Evolutionary conservation across 169 alveolate genomes (phyloP).

Genomic region (Theileria sp.): DNA sequence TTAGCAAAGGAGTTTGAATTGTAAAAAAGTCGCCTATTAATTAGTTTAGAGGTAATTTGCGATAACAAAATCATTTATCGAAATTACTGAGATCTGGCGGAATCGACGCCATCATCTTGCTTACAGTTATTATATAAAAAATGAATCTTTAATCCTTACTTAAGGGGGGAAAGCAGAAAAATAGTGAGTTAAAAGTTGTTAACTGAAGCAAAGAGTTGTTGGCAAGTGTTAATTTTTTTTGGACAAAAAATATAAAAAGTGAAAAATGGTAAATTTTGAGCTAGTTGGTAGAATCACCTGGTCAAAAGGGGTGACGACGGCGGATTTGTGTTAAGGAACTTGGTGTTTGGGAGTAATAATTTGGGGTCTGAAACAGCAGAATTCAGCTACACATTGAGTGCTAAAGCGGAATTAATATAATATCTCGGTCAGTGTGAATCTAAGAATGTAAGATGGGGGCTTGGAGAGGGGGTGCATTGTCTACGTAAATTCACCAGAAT

Average conservation of each 20-base stretch:
- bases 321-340: neutral
- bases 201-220: neutral
- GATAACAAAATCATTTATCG: slow-evolving; percentile 11
- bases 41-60: neutral
- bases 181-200: neutral
- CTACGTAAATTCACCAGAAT: neutral
- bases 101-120: slow-evolving; percentile 1
- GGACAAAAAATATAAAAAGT: neutral
- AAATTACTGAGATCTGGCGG: slow-evolving; percentile 7
- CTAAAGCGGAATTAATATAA: neutral
- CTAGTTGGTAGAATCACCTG: neutral
- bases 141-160: neutral
- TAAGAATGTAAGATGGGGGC: slow-evolving; percentile 8
- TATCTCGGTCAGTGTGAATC: neutral
- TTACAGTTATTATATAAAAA: neutral
- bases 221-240: neutral
- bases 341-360: neutral
- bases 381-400: neutral
- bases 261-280: neutral
- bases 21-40: neutral
- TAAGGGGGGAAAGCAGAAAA: neutral
- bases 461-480: slow-evolving; percentile 23
- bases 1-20: neutral
- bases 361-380: neutral
- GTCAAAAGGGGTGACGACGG: neutral